Base-by-base conservation (phyloP, 139 green algal species). In the Volvox africanus region DNA sequence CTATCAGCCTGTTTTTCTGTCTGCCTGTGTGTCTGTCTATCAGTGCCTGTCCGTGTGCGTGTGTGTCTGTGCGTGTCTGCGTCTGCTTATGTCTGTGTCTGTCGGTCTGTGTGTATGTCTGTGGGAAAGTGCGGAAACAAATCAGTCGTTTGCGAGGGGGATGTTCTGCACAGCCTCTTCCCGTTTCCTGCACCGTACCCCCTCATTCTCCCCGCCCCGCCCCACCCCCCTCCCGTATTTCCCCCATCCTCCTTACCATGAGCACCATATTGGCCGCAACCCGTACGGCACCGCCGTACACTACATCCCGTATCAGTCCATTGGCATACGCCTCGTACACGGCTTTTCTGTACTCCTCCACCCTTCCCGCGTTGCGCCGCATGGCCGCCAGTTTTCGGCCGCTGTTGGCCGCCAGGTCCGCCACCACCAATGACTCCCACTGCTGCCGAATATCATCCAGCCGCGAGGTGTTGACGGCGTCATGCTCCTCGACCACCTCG, bases 401-500 rank as follows among this genome's bases (percentile, higher is more conserved):
- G n/a, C 88, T 77, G 24, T 67, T 50, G 1, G 33, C 77, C 35
- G 69, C 90, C 37, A 78, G 19, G 61, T 94, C 73, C 16, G 35
- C 90, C 26, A 55, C 44, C 28, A 94, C n/a, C 50, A 94, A 61
- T 32, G 33, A 61, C n/a, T 87, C 89, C 92, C 92, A 94, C 30
- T 78, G 69, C 5, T 16, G 32, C 1, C 92, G 87, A 35, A 94
- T 93, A 32, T 79, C 75, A 20, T 62, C 83, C 67, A 94, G 90
- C 0, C 87, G 75, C 0, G 28, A 78, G 5, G 87, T 69, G 69
- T 94, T 94, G n/a, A 11, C 9, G 0, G 80, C 71, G 50, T 94
- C 92, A 24, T 88, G 88, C 86, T 77, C 89, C 80, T 75, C 62
- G 14, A 94, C 92, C 67, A 94, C 82, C 67, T 92, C 92, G 24